Percentiles rank a stretch among this genome's conserved stretches.
Conservation (phyloP, 495 filamentous ascomycete genomes). For the Astrothelium subdiscretum region DNA sequence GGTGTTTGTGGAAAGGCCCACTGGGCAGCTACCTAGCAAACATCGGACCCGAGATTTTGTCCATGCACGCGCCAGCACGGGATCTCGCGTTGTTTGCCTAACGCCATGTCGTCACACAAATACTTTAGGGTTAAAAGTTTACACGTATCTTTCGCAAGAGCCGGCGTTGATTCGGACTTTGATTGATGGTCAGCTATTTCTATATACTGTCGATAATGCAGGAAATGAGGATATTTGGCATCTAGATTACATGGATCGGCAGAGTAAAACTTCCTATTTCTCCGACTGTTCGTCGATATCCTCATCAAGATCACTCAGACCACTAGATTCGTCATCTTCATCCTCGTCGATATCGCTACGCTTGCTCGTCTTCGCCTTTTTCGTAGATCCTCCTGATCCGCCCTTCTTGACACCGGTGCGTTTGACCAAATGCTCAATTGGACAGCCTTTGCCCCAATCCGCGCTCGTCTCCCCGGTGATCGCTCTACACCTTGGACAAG, state of each 20-base stretch:
- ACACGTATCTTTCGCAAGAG: too few relatives aligned
- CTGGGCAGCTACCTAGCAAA: neutral
- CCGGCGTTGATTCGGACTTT: too few relatives aligned
- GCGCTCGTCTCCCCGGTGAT: conserved; percentile 25
- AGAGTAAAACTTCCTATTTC: too few relatives aligned
- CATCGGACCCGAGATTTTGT: too few relatives aligned
- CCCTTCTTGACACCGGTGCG: conserved; percentile 27
- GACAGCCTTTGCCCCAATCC: conserved; percentile 32
- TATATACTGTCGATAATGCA: too few relatives aligned
- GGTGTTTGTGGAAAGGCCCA: neutral
- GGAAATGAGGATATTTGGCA: neutral
- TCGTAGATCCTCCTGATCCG: conserved; percentile 12
- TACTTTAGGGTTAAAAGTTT: too few relatives aligned
- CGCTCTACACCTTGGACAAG: conserved; percentile 66
- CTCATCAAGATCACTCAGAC: conserved; percentile 18
- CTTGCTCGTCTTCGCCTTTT: conserved; percentile 18
- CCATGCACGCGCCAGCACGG: neutral
- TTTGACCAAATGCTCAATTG: conserved; percentile 34
- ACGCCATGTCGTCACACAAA: neutral
- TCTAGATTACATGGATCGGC: too few relatives aligned
- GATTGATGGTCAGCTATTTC: too few relatives aligned
- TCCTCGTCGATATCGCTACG: conserved; percentile 11
- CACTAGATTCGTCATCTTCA: conserved; percentile 14
- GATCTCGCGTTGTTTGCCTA: neutral
- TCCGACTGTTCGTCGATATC: conserved; percentile 8